phyloP scores from a whole-genome alignment of 2,329 filamentous ascomycete species.

The Pseudopyricularia javanii region DNA sequence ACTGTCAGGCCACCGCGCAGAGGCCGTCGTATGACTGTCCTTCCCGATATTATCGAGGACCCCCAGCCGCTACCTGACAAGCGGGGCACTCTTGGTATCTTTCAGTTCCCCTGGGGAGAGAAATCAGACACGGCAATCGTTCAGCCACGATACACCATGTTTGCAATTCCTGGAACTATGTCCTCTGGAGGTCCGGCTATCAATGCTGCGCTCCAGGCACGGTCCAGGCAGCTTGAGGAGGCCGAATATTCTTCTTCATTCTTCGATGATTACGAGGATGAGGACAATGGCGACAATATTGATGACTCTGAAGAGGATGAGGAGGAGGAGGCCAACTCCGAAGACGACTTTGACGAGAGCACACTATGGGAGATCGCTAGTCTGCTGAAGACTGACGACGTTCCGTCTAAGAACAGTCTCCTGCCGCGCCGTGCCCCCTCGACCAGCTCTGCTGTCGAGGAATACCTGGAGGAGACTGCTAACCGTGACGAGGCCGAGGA shows the following conservation, averaged over 20 bases:
- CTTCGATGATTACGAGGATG: constrained; percentile 49
- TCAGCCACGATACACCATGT: constrained; percentile 20
- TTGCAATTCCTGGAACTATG: constrained; percentile 40
- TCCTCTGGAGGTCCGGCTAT: constrained; percentile 22
- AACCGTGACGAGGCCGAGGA: constrained; percentile 10
- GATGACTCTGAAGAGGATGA: constrained; percentile 22
- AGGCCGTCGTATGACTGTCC: constrained; percentile 41
- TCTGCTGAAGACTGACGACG: constrained; percentile 36
- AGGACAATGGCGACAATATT: constrained; percentile 23
- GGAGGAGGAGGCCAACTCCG: constrained; percentile 25
- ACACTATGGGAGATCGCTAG: constrained; percentile 54
- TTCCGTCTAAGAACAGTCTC: constrained; percentile 40
- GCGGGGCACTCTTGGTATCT: constrained; percentile 48
- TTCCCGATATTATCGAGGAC: constrained; percentile 52
- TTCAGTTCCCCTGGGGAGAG: constrained; percentile 56
- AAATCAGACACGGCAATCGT: constrained; percentile 42
- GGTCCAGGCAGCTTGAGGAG: constrained; percentile 21
- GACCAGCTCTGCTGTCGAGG: constrained; percentile 15
- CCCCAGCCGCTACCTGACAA: constrained; percentile 46
- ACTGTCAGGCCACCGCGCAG: constrained; percentile 41
- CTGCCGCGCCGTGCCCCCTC: constrained; percentile 19
- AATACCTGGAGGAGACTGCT: constrained; percentile 18
- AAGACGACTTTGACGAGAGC: constrained; percentile 46
- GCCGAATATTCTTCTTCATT: constrained; percentile 37
- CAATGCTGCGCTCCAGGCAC: constrained; percentile 17